Evolutionary conservation across 371 early-diverging fungal species (phyloP).

Genomic region (Zopfochytrium polystomum): DNA sequence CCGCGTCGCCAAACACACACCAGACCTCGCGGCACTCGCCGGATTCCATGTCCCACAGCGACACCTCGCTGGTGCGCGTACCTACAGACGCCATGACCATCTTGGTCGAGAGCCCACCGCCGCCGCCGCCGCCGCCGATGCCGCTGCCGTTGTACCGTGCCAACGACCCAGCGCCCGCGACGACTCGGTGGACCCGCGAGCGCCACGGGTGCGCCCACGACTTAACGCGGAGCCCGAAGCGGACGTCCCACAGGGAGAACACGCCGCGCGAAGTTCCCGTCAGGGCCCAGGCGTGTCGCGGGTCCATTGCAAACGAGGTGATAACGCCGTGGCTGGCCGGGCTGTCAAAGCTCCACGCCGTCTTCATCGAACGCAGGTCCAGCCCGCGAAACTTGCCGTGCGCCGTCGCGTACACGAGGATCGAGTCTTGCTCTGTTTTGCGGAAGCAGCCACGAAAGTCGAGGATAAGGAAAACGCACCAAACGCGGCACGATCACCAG

Average conservation of each 20-base stretch:
- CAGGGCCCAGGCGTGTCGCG: slow-evolving; percentile 61
- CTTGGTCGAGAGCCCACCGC: slow-evolving; percentile 15
- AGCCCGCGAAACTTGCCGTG: slow-evolving; percentile 69
- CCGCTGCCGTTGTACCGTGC: background rate
- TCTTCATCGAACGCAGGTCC: slow-evolving; percentile 70
- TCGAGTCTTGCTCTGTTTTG: slow-evolving; percentile 61
- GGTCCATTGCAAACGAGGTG: slow-evolving; percentile 70
- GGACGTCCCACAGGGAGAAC: slow-evolving; percentile 76
- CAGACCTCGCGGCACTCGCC: slow-evolving; percentile 69
- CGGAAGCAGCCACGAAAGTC: slow-evolving; percentile 48
- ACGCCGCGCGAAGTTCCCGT: slow-evolving; percentile 83
- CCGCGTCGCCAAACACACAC: slow-evolving; percentile 32
- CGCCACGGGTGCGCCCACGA: slow-evolving; percentile 79
- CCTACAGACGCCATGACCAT: slow-evolving; percentile 34
- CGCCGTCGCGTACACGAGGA: slow-evolving; percentile 75
- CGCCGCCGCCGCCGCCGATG: background rate
- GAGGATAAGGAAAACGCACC: slow-evolving; percentile 7
- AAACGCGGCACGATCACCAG: no score
- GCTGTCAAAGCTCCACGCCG: slow-evolving; percentile 63
- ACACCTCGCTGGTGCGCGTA: slow-evolving; percentile 66
- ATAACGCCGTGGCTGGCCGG: slow-evolving; percentile 58
- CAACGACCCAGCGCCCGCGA: background rate
- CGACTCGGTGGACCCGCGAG: slow-evolving; percentile 63
- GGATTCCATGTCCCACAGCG: slow-evolving; percentile 77
- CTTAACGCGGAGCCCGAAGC: slow-evolving; percentile 74